These are phyloP conservation scores for Ustilago lituana DNA, from an alignment of 1,284 basidiomycete species.

Conservation along the genomic window DNA sequence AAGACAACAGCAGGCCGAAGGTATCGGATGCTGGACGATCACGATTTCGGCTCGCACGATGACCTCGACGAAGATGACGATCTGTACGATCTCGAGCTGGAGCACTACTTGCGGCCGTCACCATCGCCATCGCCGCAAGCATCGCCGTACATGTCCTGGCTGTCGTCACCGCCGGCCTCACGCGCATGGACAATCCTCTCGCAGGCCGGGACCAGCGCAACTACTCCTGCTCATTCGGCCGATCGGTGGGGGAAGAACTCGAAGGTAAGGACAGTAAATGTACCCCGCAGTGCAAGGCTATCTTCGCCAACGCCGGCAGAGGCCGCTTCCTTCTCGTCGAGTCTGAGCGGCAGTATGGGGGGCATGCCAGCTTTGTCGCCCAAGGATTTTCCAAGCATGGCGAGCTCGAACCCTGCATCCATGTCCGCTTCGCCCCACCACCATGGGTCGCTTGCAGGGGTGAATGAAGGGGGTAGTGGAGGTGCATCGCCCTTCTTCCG, in stretches of 20 bases:
- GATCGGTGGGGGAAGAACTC: slow-evolving; percentile 44
- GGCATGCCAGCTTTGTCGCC: slow-evolving; percentile 6
- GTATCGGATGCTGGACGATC: slow-evolving; percentile 27
- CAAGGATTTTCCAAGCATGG: slow-evolving; percentile 15
- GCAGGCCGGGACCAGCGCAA: slow-evolving; percentile 31
- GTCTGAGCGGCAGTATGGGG: slow-evolving; percentile 9
- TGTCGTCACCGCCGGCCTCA: slow-evolving; percentile 30
- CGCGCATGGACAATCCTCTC: slow-evolving; percentile 63
- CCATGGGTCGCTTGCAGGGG: neutral
- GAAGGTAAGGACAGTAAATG: slow-evolving; percentile 58
- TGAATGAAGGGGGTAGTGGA: neutral
- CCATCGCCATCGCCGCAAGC: slow-evolving; percentile 37
- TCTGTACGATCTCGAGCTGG: neutral
- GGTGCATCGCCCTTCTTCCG: neutral
- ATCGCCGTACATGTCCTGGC: slow-evolving; percentile 36
- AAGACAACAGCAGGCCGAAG: slow-evolving; percentile 5
- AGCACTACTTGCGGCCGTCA: slow-evolving; percentile 20
- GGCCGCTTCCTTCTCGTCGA: slow-evolving; percentile 12
- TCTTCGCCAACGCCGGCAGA: slow-evolving; percentile 30
- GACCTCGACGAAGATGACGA: slow-evolving; percentile 15
- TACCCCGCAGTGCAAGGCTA: slow-evolving; percentile 46
- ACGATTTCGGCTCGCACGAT: slow-evolving; percentile 22
- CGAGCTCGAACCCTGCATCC: neutral
- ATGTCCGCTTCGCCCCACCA: slow-evolving; percentile 4
- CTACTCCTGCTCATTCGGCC: slow-evolving; percentile 19